phyloP scores from a whole-genome alignment of 768 basidiomycete genomes.

The Ramaria sp. region DNA sequence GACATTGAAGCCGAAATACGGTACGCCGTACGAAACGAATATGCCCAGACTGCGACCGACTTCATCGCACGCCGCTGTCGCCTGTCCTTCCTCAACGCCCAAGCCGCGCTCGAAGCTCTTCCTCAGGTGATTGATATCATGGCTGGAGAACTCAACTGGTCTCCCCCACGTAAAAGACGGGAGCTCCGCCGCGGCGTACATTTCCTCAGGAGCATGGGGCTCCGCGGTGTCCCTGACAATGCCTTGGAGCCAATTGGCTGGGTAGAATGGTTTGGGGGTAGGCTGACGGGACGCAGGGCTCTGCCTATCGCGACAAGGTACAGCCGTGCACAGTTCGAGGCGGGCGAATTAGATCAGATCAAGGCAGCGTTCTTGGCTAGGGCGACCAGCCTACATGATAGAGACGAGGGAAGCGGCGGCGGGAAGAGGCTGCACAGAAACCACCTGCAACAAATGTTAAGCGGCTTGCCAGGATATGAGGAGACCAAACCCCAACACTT shows the following conservation, averaged over 20 bases:
- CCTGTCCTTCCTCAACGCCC: constrained; percentile 88
- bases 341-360: constrained; percentile 37
- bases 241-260: constrained; percentile 7
- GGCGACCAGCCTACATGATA: constrained; percentile 21
- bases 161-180: constrained; percentile 37
- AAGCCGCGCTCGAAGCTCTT: constrained; percentile 73
- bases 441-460: constrained; percentile 23
- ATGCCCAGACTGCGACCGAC: constrained; percentile 86
- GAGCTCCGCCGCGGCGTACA: constrained; percentile 50
- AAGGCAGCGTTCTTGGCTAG: constrained; percentile 23
- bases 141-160: constrained; percentile 79
- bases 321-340: constrained; percentile 44
- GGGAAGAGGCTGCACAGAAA: constrained; percentile 30
- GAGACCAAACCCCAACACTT: constrained; percentile 51
- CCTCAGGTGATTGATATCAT: constrained; percentile 88
- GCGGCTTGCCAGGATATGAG: constrained; percentile 39
- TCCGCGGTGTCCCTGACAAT: constrained; percentile 22
- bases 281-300: background rate
- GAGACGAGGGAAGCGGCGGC: constrained; percentile 16
- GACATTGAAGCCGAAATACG: constrained; percentile 90
- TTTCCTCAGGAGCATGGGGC: constrained; percentile 82
- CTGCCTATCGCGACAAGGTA: constrained; percentile 22
- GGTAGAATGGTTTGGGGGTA: background rate
- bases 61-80: constrained; percentile 88
- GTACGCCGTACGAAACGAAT: constrained; percentile 84